Conservation (phyloP, 1,284 basidiomycete genomes). For the Mycosarcoma mackinlayi region DNA sequence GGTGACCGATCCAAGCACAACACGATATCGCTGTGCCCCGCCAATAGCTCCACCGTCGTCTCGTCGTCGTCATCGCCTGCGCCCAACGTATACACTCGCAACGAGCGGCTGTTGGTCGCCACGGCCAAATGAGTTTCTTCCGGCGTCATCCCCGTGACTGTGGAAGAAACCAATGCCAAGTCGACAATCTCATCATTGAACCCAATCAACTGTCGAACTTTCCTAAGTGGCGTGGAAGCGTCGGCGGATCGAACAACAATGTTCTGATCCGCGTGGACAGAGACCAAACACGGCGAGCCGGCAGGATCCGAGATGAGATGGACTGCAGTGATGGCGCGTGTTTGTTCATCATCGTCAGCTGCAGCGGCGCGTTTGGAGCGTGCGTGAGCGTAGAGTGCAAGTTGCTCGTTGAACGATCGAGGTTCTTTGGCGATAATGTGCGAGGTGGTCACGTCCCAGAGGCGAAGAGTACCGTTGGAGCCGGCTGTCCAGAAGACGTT, state of each 20-base stretch:
- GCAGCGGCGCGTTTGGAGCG: conserved; percentile 13
- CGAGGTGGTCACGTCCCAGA: conserved; percentile 53
- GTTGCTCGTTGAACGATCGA: conserved; percentile 25
- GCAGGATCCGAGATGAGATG: conserved; percentile 23
- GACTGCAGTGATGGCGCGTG: conserved; percentile 58
- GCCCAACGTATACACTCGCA: conserved; percentile 81
- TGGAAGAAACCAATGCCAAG: conserved; percentile 70
- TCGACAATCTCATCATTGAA: conserved; percentile 99
- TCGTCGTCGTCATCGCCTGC: conserved; percentile 44
- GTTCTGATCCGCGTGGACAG: conserved; percentile 92
- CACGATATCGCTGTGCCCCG: conserved; percentile 85
- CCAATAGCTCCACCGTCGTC: conserved; percentile 53
- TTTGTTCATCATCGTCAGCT: conserved; percentile 48
- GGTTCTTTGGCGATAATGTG: conserved; percentile 40
- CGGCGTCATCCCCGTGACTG: conserved; percentile 1
- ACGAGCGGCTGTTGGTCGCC: conserved; percentile 92
- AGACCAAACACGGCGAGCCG: conserved; percentile 72
- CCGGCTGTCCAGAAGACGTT: conserved; percentile 59
- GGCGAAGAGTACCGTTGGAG: conserved; percentile 49
- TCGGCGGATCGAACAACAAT: conserved; percentile 76
- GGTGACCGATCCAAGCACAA: conserved; percentile 81
- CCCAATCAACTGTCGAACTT: conserved; percentile 80
- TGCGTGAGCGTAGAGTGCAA: conserved; percentile 10
- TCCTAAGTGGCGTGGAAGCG: conserved; percentile 73
- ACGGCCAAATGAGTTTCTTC: conserved; percentile 84